Base-by-base conservation (phyloP, 495 filamentous ascomycete species). In the Clavariopsis aquatica region DNA sequence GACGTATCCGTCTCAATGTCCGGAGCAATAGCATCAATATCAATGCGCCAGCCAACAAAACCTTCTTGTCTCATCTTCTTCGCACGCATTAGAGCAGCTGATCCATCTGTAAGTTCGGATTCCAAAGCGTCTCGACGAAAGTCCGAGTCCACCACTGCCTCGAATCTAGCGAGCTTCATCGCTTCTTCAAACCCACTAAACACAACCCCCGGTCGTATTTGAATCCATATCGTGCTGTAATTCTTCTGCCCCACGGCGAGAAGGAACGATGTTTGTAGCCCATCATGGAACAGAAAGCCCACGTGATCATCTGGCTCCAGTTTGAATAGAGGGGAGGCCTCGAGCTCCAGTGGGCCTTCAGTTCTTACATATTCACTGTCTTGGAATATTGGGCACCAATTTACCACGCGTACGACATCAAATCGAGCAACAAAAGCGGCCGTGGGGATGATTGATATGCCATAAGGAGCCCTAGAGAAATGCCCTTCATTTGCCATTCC, bases 201-300 rank as follows among this genome's bases (percentile, higher is more conserved):
- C 47, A 9, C 22, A 13, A 51, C 47, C 20, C 47, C 19, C 26
- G 8, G 2, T 23, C n/a, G 47, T 10, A 51, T 22, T 12, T 51
- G 47, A 24, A 51, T 15, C 47, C 47, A 51, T 24, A 51, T 51
- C 47, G 26, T 51, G n/a, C 47, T 51, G 26, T 51, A 22, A 12
- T 28, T n/a, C 47, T 22, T 3, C 47, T 51, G 47, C 12, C 31
- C 31, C 12, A 34, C 6, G 31, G 31, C 31, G 31, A 34, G 6
- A 17, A 49, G n/a, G 15, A 49, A 49, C 7, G 22, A 49, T 19
- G n/a, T 49, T 19, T 24, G 45, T 4, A 24, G 17, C 5, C 45
- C 45, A 24, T 49, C 45, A 17, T 49, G 45, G 15, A 49, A 24
- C 22, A 49, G 22, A 24, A 49, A 19, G 45, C n/a, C 45, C 5